Percentiles rank a stretch among this genome's conserved stretches.
Evolutionary conservation across 768 basidiomycete genomes (phyloP).

Genomic region (Candolleomyces aberdarensis): DNA sequence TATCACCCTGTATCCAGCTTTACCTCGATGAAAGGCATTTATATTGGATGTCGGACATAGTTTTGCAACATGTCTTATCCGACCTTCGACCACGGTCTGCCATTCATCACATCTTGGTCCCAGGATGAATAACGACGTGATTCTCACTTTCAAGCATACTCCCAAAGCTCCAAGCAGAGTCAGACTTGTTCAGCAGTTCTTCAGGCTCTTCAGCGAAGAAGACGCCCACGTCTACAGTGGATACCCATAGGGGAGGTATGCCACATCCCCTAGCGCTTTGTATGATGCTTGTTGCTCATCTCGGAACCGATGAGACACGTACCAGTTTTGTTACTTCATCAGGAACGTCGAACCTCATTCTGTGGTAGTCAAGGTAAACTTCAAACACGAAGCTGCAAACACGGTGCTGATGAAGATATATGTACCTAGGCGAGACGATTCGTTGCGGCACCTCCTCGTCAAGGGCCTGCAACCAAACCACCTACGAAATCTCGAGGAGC

Average conservation of each 20-base stretch:
- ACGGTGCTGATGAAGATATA: too few species aligned
- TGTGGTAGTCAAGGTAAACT: constrained; percentile 72
- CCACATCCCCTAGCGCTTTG: neutral
- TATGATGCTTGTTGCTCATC: neutral
- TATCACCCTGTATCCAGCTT: constrained; percentile 37
- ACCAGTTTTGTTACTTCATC: constrained; percentile 91
- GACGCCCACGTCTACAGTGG: constrained; percentile 50
- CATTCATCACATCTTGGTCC: constrained; percentile 1
- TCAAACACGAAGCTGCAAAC: neutral
- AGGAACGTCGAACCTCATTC: constrained; percentile 81
- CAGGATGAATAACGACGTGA: neutral
- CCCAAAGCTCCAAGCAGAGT: constrained; percentile 63
- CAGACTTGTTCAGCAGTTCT: constrained; percentile 35
- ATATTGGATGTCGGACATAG: constrained; percentile 85
- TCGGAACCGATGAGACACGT: constrained; percentile 53
- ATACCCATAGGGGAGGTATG: constrained; percentile 81
- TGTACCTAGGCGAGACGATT: constrained; percentile 36
- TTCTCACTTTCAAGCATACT: constrained; percentile 44
- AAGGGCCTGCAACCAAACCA: neutral
- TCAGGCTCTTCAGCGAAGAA: constrained; percentile 51
- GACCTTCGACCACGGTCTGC: constrained; percentile 71
- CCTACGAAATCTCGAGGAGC: neutral
- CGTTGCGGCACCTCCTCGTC: constrained; percentile 24
- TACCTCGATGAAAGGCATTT: constrained; percentile 88
- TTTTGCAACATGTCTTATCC: constrained; percentile 76